Percentiles rank a stretch among this genome's conserved stretches.
phyloP scores from a whole-genome alignment of 2,329 filamentous ascomycete species.

The Hypomyces rosellus region DNA sequence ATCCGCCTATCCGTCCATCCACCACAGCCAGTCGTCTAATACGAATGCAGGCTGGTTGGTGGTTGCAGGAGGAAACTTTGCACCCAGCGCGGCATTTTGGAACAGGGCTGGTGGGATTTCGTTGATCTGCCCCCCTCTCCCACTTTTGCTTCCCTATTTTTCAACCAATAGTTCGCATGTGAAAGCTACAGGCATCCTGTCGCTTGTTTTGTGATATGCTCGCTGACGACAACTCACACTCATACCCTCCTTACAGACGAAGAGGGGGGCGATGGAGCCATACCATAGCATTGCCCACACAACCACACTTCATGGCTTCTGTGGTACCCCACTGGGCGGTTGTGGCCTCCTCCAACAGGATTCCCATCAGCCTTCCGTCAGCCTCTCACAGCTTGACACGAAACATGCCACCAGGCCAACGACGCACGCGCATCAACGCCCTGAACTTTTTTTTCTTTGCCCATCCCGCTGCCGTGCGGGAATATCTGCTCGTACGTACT shows the following conservation, averaged over 20 bases:
- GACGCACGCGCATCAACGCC: constrained; percentile 4
- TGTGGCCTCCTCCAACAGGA: constrained; percentile 14
- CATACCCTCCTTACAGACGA: too few species aligned
- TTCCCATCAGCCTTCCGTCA: constrained; percentile 13
- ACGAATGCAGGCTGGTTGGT: too few species aligned
- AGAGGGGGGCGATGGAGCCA: too few species aligned
- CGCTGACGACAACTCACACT: background rate
- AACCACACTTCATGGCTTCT: too few species aligned
- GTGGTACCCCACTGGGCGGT: background rate
- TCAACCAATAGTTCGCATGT: background rate
- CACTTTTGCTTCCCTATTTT: background rate
- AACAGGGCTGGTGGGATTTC: too few species aligned
- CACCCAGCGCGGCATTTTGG: too few species aligned
- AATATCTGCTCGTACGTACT: background rate
- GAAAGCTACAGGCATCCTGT: background rate
- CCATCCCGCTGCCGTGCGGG: background rate
- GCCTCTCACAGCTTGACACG: constrained; percentile 30
- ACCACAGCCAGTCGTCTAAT: background rate
- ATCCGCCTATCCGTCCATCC: constrained; percentile 8
- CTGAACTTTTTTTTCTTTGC: constrained; percentile 1
- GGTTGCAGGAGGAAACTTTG: too few species aligned
- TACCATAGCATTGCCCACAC: too few species aligned
- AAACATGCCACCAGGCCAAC: constrained; percentile 12
- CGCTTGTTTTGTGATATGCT: too few species aligned
- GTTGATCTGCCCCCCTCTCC: too few species aligned